Conservation (phyloP, 176 grass and related monocot species). For the Bromus sterilis region DNA sequence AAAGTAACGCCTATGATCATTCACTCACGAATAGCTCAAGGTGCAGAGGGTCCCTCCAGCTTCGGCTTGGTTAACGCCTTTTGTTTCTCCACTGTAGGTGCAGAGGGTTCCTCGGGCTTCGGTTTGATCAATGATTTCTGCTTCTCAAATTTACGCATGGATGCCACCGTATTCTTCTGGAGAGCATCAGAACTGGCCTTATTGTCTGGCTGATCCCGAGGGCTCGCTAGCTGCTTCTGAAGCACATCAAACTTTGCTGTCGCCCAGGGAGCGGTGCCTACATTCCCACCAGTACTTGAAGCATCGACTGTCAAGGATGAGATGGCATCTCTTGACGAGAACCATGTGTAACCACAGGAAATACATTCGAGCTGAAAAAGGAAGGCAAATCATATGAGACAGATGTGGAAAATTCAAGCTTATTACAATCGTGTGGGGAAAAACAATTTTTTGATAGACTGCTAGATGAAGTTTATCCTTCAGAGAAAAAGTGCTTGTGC, state of each 20-base stretch:
- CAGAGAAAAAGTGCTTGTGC: not conserved
- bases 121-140: slow-evolving; percentile 48
- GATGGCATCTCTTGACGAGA: slow-evolving; percentile 71
- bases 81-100: not conserved
- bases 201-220: slow-evolving; percentile 48
- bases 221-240: slow-evolving; percentile 69
- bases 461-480: not conserved
- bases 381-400: not conserved
- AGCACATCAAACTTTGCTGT: slow-evolving; percentile 82
- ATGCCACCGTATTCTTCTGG: slow-evolving; percentile 48
- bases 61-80: not conserved
- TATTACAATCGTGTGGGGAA: not conserved
- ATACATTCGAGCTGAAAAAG: slow-evolving; percentile 69
- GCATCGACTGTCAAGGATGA: slow-evolving; percentile 53
- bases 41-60: slow-evolving; percentile 19
- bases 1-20: not conserved
- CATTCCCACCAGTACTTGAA: slow-evolving; percentile 46
- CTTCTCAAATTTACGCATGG: slow-evolving; percentile 58
- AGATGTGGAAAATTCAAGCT: not conserved
- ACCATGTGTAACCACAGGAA: slow-evolving; percentile 75
- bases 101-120: slow-evolving; percentile 15
- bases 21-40: slow-evolving; percentile 16
- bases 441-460: not conserved
- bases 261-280: slow-evolving; percentile 64
- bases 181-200: slow-evolving; percentile 25